These are phyloP conservation scores for Fusarium staphyleae DNA, from an alignment of 2,329 filamentous ascomycete species.

Conservation along the genomic window DNA sequence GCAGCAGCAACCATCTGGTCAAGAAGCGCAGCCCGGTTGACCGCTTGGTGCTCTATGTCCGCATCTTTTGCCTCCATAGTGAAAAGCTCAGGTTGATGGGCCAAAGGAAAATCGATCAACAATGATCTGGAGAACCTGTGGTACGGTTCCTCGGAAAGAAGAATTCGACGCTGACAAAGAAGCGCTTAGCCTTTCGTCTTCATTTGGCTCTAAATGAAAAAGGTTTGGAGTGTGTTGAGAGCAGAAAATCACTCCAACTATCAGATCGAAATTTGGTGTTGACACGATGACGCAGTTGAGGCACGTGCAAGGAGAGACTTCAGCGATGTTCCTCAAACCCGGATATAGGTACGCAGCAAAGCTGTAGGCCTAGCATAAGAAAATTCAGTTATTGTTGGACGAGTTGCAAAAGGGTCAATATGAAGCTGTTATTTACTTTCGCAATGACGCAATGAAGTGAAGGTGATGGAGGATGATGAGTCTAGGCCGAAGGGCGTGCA, in stretches of 20 bases:
- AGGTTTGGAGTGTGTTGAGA: not conserved
- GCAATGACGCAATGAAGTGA: conserved; percentile 32
- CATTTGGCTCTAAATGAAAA: not conserved
- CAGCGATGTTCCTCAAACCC: not conserved
- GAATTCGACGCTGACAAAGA: not conserved
- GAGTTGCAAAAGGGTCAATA: conserved; percentile 2
- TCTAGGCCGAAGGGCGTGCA: conserved; percentile 12
- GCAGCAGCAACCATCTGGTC: conserved; percentile 44
- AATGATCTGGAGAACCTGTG: not conserved
- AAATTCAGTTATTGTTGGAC: not conserved
- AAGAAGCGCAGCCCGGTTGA: conserved; percentile 40
- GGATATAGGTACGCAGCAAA: too few species aligned
- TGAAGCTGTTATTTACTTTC: not conserved
- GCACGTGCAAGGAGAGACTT: not conserved
- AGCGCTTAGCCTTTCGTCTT: conserved; percentile 1
- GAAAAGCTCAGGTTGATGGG: not conserved
- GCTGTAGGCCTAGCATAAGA: too few species aligned
- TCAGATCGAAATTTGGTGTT: not conserved
- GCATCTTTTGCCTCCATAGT: conserved; percentile 42
- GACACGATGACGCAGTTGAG: conserved; percentile 7
- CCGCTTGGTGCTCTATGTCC: conserved; percentile 26
- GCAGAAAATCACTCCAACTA: not conserved
- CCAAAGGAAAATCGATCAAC: not conserved
- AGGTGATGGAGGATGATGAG: too few species aligned
- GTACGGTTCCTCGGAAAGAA: not conserved